These are phyloP conservation scores for Phanerochaete sordida DNA, from an alignment of 768 basidiomycete genomes.

Conservation along the genomic window DNA sequence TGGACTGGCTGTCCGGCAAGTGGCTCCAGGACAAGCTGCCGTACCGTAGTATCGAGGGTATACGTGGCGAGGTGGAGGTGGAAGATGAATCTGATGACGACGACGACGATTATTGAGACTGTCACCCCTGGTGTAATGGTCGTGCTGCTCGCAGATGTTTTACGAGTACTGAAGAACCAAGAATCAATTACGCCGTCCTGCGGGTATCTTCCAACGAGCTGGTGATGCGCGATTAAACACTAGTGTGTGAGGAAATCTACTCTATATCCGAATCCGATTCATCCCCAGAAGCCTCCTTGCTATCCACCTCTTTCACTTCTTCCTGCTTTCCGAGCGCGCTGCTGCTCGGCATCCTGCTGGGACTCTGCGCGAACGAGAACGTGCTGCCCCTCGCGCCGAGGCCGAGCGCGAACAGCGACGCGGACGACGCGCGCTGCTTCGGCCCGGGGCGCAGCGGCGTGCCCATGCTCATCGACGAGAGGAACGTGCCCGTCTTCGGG, in stretches of 20 bases:
- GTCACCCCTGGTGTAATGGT: background rate
- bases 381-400: constrained; percentile 44
- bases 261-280: constrained; percentile 16
- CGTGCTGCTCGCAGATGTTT: background rate
- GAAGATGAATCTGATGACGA: constrained; percentile 27
- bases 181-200: background rate
- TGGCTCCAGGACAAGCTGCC: constrained; percentile 68
- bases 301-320: background rate
- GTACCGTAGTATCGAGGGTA: constrained; percentile 57
- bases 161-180: background rate
- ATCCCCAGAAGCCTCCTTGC: background rate
- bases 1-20: constrained; percentile 78
- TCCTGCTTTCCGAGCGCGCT: background rate
- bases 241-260: background rate
- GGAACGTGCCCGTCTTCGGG: constrained; percentile 7
- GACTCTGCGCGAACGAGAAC: constrained; percentile 13
- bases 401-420: constrained; percentile 65
- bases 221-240: background rate
- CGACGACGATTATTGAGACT: background rate
- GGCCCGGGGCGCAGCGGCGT: constrained; percentile 8
- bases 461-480: constrained; percentile 8
- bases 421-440: constrained; percentile 38
- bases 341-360: constrained; percentile 5
- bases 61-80: constrained; percentile 49
- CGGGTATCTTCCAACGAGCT: background rate